A percentile compares a stretch with the other conserved stretches of the same genome.
phyloP scores from a whole-genome alignment of 179 eudicot species.

The Silene coronaria region DNA sequence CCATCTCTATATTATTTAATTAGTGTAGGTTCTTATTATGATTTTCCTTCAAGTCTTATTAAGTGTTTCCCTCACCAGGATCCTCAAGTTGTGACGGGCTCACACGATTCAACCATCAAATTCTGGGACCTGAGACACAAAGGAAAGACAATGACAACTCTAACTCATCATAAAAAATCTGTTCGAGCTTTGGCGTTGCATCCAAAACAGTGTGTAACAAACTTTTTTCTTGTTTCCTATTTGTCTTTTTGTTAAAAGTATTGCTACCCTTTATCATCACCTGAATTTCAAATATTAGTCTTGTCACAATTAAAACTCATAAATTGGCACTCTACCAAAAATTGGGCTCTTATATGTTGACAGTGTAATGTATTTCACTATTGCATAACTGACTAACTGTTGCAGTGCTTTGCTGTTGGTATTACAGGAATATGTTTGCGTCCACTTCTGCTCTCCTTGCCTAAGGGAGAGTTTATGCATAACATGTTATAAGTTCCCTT shows the following conservation, averaged over 20 bases:
- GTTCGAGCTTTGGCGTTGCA: slow-evolving; percentile 94
- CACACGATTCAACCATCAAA: slow-evolving; percentile 91
- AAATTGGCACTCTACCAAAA: no score
- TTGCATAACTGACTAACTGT: background rate
- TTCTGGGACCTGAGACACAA: slow-evolving; percentile 91
- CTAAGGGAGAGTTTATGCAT: slow-evolving; percentile 96
- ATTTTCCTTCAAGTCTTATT: slow-evolving; percentile 20
- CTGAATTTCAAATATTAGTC: background rate
- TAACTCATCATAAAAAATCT: slow-evolving; percentile 95
- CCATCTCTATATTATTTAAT: background rate
- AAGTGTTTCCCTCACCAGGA: slow-evolving; percentile 49
- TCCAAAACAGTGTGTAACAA: slow-evolving; percentile 71
- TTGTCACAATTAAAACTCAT: no score
- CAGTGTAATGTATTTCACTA: background rate
- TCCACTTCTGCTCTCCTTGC: slow-evolving; percentile 93
- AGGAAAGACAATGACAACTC: slow-evolving; percentile 88
- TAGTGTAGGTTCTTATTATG: background rate
- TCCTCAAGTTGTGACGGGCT: slow-evolving; percentile 96
- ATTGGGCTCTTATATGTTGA: background rate
- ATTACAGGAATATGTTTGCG: slow-evolving; percentile 79
- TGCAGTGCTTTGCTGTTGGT: background rate
- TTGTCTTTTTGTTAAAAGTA: background rate
- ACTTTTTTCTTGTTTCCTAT: background rate
- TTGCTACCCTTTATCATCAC: background rate
- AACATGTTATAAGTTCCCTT: slow-evolving; percentile 88